These are phyloP conservation scores for Sporisorium scitamineum DNA, from an alignment of 1,284 basidiomycete species.

Conservation along the genomic window DNA sequence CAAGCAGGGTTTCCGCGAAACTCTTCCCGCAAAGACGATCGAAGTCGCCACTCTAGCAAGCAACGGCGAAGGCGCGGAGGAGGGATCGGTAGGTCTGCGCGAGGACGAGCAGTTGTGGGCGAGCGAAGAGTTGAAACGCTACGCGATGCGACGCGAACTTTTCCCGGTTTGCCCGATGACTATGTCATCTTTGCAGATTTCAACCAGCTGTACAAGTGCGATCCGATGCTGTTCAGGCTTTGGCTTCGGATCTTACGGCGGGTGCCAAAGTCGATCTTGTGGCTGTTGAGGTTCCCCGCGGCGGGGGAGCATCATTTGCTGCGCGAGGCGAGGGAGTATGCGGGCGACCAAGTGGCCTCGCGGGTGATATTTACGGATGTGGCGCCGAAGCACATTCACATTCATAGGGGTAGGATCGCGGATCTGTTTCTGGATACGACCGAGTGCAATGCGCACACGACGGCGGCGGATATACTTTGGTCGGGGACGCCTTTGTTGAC, in stretches of 20 bases:
- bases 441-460: constrained; percentile 78
- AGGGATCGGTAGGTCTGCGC: no score
- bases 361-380: constrained; percentile 76
- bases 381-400: constrained; percentile 74
- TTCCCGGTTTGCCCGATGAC: constrained; percentile 71
- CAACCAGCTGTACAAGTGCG: constrained; percentile 73
- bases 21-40: constrained; percentile 17
- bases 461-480: constrained; percentile 76
- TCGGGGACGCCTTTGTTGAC: constrained; percentile 76
- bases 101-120: constrained; percentile 71
- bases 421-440: constrained; percentile 77
- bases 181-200: constrained; percentile 76
- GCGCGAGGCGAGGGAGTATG: constrained; percentile 73
- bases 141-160: constrained; percentile 71
- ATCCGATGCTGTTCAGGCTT: constrained; percentile 73
- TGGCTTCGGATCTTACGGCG: constrained; percentile 75
- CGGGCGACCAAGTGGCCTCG: constrained; percentile 73
- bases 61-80: background rate
- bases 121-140: constrained; percentile 73
- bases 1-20: constrained; percentile 73
- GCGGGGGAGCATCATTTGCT: constrained; percentile 74
- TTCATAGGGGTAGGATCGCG: constrained; percentile 74
- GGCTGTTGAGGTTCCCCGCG: constrained; percentile 76
- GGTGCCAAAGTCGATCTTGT: constrained; percentile 75
- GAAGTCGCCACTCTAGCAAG: constrained; percentile 12